Percentiles rank a stretch among this genome's conserved stretches.
Evolutionary conservation across 2,329 filamentous ascomycete species (phyloP).

Genomic region (Colletotrichum sublineola): DNA sequence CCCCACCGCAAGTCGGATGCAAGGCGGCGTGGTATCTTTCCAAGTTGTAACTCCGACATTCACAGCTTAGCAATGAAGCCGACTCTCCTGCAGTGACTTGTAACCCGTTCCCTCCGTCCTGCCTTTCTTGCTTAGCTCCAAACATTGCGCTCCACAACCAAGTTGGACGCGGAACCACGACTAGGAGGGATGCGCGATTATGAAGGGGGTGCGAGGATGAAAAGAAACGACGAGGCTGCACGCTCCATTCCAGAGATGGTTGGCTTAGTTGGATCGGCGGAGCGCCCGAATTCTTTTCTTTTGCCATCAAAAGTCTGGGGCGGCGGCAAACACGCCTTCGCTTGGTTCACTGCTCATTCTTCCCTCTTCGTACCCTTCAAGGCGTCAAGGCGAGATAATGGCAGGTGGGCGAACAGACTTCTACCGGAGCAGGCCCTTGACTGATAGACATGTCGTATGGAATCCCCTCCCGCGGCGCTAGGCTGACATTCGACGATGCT

Average conservation of each 20-base stretch:
- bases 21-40: constrained; percentile 12
- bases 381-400: not conserved
- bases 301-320: not conserved
- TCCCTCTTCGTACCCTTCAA: not conserved
- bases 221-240: constrained; percentile 36
- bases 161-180: constrained; percentile 1
- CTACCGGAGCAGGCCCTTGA: not conserved
- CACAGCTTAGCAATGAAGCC: not conserved
- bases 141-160: constrained; percentile 24
- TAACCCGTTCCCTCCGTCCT: not conserved
- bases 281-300: not conserved
- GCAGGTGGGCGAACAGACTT: not conserved
- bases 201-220: constrained; percentile 7
- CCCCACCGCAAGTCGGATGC: constrained; percentile 6
- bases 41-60: constrained; percentile 9
- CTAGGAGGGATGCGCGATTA: not conserved
- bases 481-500: constrained; percentile 34
- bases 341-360: not conserved
- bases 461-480: not conserved
- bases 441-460: not conserved
- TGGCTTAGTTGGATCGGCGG: not conserved
- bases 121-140: constrained; percentile 18
- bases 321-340: constrained; percentile 11
- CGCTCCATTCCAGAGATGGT: constrained; percentile 27
- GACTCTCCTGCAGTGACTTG: constrained; percentile 27